These are phyloP conservation scores for Boletus semigastroideus DNA, from an alignment of 1,284 basidiomycete species.

Conservation along the genomic window DNA sequence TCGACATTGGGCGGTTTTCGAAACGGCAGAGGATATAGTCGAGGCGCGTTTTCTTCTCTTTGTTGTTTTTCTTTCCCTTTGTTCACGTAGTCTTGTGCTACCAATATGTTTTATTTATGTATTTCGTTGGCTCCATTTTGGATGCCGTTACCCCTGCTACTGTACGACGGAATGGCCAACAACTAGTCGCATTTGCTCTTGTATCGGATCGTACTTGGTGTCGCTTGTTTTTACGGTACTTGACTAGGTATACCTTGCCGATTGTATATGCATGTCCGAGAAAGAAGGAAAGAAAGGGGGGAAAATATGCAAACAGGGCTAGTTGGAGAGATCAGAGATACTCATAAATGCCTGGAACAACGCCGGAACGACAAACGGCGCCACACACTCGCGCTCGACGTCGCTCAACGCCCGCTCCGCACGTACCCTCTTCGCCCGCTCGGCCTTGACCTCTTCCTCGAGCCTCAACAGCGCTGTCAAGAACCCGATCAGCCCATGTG, in stretches of 20 bases:
- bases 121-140: neutral
- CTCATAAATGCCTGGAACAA: constrained; percentile 30
- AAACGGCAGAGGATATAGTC: constrained; percentile 31
- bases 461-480: constrained; percentile 15
- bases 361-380: constrained; percentile 34
- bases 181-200: constrained; percentile 4
- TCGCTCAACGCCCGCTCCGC: constrained; percentile 28
- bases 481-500: neutral
- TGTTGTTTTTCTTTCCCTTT: neutral
- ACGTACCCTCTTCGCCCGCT: constrained; percentile 18
- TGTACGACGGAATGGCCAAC: constrained; percentile 1
- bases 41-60: neutral
- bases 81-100: neutral
- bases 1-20: constrained; percentile 24
- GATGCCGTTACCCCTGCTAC: neutral
- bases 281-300: no score
- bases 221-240: constrained; percentile 6
- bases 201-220: constrained; percentile 14
- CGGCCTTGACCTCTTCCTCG: constrained; percentile 24
- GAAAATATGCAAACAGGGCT: neutral
- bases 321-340: constrained; percentile 30
- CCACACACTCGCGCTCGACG: constrained; percentile 30
- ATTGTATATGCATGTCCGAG: no score
- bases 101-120: neutral
- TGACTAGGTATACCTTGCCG: neutral